Evolutionary conservation across 192 early-diverging fungal species (phyloP).

Genomic region (Entomortierella parvispora): DNA sequence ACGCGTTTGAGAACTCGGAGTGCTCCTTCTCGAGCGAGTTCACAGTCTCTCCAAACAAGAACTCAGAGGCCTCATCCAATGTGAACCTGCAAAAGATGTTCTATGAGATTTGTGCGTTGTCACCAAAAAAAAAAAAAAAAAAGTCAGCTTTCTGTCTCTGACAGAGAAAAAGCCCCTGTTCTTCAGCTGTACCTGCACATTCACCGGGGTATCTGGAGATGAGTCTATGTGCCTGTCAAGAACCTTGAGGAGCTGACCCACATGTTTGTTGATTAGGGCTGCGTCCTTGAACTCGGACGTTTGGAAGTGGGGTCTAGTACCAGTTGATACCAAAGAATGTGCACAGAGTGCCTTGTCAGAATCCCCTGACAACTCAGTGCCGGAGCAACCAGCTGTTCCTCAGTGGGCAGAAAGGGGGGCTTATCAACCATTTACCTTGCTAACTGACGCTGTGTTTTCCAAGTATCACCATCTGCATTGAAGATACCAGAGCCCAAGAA

Average conservation of each 20-base stretch:
- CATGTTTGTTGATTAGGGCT: slow-evolving; percentile 42
- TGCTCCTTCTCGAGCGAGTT: slow-evolving; percentile 22
- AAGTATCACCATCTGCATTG: slow-evolving; percentile 73
- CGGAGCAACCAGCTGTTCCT: too few relatives aligned
- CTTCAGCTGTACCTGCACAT: slow-evolving; percentile 27
- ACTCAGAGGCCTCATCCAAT: slow-evolving; percentile 43
- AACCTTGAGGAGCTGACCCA: slow-evolving; percentile 24
- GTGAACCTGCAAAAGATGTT: slow-evolving; percentile 36
- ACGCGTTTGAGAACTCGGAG: slow-evolving; percentile 28
- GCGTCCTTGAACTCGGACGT: slow-evolving; percentile 45
- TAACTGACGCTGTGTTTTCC: slow-evolving; percentile 69
- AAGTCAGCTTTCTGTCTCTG: too few relatives aligned
- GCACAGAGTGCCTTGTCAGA: too few relatives aligned
- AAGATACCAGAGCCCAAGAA: slow-evolving; percentile 78
- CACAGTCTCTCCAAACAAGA: slow-evolving; percentile 40
- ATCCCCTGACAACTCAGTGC: too few relatives aligned
- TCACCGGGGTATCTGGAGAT: slow-evolving; percentile 18
- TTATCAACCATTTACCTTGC: slow-evolving; percentile 17
- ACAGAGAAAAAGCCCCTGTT: neutral
- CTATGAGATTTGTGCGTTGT: slow-evolving; percentile 1
- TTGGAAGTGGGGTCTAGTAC: slow-evolving; percentile 40
- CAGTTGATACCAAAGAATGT: too few relatives aligned
- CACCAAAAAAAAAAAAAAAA: neutral
- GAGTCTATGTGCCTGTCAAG: slow-evolving; percentile 22
- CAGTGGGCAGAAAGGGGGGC: neutral